Evolutionary conservation across 345 rosid genomes (phyloP), one percentile per base, ranked within the genome.

Genomic region (Camelina sativa): DNA sequence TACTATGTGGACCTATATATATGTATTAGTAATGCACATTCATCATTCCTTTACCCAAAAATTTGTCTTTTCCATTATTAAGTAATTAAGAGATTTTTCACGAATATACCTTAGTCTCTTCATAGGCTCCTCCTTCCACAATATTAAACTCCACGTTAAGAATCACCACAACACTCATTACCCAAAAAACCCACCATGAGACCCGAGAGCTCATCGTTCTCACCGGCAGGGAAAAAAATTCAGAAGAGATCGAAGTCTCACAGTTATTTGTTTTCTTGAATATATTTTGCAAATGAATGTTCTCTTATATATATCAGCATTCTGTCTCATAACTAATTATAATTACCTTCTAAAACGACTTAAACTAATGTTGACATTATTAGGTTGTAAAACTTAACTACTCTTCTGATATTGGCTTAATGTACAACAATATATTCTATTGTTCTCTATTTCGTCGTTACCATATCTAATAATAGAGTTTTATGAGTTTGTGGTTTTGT

Each of bases 1-100:
- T 62, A 87, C 81, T 9, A 87, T 84, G 64, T 87, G 89, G 50
- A 87, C 86, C 95, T 67, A 46, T 48, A 55, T 11, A 25, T 25
- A 34, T 19, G 19, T 44, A 48, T 43, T 32, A 9, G 15, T 55
- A 61, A 60, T 48, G 57, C 23, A 46, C 30, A 41, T 22, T 71
- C 48, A 48, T 17, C 37, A 61, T 50, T 51, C 19, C 13, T 16
- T 37, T n/a, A 61, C 38, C 19, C 17, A 52, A 22, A 50, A 8
- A 38, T 7, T 35, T 35, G 35, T 58, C 3, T 59, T 34, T 12
- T 43, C n/a, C 34, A 19, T 35, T 47, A 11, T 30, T 34, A 37
- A 46, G 11, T 38, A 38, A 15, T 23, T n/a, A 46, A 4, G 32
- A 16, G 10, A 44, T 55, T 3, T 25, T n/a, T 12, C 12, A 34